Base-by-base conservation (phyloP, 2,329 filamentous ascomycete genomes). In the Trichoderma breve region DNA sequence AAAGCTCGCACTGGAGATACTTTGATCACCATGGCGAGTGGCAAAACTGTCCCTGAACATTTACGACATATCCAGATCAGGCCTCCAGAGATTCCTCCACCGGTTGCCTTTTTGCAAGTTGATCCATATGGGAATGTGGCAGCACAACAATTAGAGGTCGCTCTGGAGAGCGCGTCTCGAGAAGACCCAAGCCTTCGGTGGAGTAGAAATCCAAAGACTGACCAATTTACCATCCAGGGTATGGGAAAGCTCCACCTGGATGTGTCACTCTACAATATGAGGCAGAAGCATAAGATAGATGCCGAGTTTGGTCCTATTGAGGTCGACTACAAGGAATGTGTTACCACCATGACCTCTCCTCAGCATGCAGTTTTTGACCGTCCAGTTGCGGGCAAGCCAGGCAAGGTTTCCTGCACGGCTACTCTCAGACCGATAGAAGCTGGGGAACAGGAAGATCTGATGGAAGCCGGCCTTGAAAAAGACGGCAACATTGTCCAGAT, bases 171-270 rank as follows among this genome's bases (percentile, higher is more conserved):
- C 63, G 87, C 97, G 6, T 88, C 97, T 0, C 87, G 96, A 76
- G 96, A 99, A 83, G 96, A 99, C 77, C 96, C 96, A 0, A 98
- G 94, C 80, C 84, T 99, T 26, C 90, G 96, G 71, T 93, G 97
- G 79, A 92, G 87, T 43, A 86, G 93, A 34, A 93, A 98, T 76
- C 90, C 95, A 73, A 96, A 98, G 80, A 95, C 93, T 1, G 96
- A 96, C 2, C 94, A 97, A 78, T 98, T 96, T 61, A 91, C 97
- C 36, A 86, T 99, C 0, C 95, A 95, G 68, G 96, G 96, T 4
- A 98, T 99, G 96, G 96, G 96, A 8, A 94, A 97, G 77, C 87
- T 99, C 32, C 96, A 99, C 81, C 86, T 99, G 1, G 96, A 99
- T 77, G 96, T 99, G 63, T 95, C 95, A 0, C 86, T 94, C 64